phyloP scores from a whole-genome alignment of 2,329 filamentous ascomycete species.

The Onygenales sp. region DNA sequence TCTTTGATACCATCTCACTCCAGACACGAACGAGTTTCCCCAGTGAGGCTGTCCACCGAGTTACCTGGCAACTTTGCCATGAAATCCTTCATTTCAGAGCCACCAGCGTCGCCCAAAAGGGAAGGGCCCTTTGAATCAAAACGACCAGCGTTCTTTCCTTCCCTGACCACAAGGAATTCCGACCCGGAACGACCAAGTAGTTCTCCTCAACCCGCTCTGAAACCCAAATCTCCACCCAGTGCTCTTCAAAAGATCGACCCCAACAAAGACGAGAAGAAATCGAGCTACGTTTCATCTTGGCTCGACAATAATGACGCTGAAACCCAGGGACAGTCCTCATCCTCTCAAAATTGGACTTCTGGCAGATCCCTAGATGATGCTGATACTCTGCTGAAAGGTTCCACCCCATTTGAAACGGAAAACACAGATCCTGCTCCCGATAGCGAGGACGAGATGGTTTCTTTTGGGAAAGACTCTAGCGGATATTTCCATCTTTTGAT shows the following conservation, averaged over 20 bases:
- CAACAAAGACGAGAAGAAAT: neutral
- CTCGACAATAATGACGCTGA: neutral
- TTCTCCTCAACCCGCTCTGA: neutral
- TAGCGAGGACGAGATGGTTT: too few relatives aligned
- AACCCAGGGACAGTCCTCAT: too few relatives aligned
- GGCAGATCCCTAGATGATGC: too few relatives aligned
- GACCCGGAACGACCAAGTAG: neutral
- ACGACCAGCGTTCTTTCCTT: neutral
- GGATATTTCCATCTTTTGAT: neutral
- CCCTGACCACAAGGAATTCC: neutral
- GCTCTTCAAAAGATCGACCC: neutral
- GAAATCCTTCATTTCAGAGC: too few relatives aligned
- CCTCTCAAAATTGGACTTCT: too few relatives aligned
- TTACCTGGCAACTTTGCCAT: neutral
- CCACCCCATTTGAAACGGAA: too few relatives aligned
- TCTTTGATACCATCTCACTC: neutral
- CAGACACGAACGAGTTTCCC: neutral
- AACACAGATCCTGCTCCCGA: too few relatives aligned
- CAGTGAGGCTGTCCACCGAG: neutral
- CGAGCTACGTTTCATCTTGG: neutral
- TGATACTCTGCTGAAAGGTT: too few relatives aligned
- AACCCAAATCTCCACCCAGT: neutral
- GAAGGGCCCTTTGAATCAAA: neutral
- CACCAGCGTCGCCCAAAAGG: neutral
- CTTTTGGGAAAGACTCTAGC: neutral